A percentile compares a stretch with the other conserved stretches of the same genome.
phyloP scores from a whole-genome alignment of 78 protist genomes.

The Protostelium mycophagum region DNA sequence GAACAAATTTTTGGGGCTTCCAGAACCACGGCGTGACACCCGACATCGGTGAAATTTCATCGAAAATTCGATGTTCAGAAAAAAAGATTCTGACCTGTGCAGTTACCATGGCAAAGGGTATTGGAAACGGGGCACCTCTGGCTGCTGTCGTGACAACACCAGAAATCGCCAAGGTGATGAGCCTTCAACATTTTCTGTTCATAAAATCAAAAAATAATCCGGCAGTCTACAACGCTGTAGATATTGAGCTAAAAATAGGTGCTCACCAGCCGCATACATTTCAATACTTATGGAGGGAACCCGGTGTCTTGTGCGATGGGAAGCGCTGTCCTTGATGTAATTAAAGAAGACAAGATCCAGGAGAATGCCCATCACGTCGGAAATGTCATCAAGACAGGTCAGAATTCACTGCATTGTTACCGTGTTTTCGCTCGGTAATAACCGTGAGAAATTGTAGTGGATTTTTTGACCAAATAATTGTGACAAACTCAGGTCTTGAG shows the following conservation, averaged over 20 bases:
- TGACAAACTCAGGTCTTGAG: neutral
- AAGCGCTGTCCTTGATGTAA: conserved; percentile 43
- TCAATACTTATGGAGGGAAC: conserved; percentile 86
- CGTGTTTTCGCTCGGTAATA: no score
- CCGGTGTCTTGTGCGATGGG: conserved; percentile 69
- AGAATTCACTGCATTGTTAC: no score
- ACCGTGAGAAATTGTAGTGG: neutral
- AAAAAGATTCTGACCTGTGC: neutral
- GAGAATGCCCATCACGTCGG: neutral
- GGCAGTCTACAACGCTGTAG: no score
- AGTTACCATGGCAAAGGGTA: conserved; percentile 11
- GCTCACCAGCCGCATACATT: conserved; percentile 17
- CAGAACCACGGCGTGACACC: conserved; percentile 33
- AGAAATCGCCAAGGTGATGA: conserved; percentile 20
- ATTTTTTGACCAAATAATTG: neutral
- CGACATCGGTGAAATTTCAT: neutral
- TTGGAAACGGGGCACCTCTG: conserved; percentile 82
- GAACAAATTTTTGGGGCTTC: conserved; percentile 67
- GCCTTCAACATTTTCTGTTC: neutral
- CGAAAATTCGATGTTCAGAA: neutral
- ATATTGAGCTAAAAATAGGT: no score
- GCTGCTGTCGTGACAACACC: conserved; percentile 64
- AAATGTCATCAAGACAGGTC: neutral
- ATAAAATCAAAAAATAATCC: neutral
- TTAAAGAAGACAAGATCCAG: neutral